A percentile compares a stretch with the other conserved stretches of the same genome.
Evolutionary conservation across 331 rosid genomes (phyloP).

Genomic region (Pyracantha coccinea): DNA sequence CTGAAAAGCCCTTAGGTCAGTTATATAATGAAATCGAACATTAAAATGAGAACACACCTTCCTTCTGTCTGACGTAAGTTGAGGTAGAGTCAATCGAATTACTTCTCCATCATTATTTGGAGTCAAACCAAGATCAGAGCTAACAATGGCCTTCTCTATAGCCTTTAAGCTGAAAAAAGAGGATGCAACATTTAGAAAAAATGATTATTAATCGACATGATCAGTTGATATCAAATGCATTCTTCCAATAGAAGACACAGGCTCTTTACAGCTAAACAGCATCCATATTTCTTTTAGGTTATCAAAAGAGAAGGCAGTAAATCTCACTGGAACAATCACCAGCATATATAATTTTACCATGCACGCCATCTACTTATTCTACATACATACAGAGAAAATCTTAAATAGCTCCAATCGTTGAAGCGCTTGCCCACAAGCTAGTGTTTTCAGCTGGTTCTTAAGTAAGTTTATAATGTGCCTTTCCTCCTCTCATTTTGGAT

Average conservation of each 20-base stretch:
- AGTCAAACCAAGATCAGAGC: conserved; percentile 83
- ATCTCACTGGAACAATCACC: not conserved
- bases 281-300: not conserved
- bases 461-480: not conserved
- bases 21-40: not conserved
- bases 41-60: conserved; percentile 52
- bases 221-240: not conserved
- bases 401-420: not conserved
- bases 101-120: conserved; percentile 94
- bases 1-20: not conserved
- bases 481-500: not conserved
- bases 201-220: not conserved
- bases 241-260: conserved; percentile 1
- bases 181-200: not conserved
- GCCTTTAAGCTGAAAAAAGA: conserved; percentile 65
- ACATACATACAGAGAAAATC: not conserved
- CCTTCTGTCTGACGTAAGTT: conserved; percentile 82
- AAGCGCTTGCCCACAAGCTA: not conserved
- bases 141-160: conserved; percentile 92
- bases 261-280: not conserved
- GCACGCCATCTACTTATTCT: not conserved
- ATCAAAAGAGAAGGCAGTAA: not conserved
- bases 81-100: conserved; percentile 76
- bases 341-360: not conserved
- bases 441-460: not conserved